Conservation (phyloP, 2,329 filamentous ascomycete species). For the Exophiala bonariae region DNA sequence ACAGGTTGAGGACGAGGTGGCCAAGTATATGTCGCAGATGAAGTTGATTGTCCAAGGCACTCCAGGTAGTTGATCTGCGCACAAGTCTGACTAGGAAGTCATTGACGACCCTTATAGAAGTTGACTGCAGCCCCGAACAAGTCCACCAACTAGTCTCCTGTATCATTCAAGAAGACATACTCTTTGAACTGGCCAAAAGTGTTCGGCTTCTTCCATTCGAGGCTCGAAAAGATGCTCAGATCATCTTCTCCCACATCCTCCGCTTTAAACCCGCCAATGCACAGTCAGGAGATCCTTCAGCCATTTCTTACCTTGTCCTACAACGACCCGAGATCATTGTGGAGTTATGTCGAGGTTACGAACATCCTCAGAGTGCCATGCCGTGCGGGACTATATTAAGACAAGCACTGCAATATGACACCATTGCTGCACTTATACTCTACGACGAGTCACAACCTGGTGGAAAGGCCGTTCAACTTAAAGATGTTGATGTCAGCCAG, state of each 20-base stretch:
- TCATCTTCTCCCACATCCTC: slow-evolving; percentile 93
- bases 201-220: slow-evolving; percentile 90
- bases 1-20: slow-evolving; percentile 34
- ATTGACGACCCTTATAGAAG: slow-evolving; percentile 58
- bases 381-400: slow-evolving; percentile 86
- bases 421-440: slow-evolving; percentile 84
- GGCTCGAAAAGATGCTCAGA: slow-evolving; percentile 90
- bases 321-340: slow-evolving; percentile 84
- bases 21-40: slow-evolving; percentile 84
- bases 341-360: slow-evolving; percentile 85
- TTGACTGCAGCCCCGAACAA: slow-evolving; percentile 82
- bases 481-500: slow-evolving; percentile 72
- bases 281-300: slow-evolving; percentile 69
- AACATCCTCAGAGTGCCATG: slow-evolving; percentile 86
- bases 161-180: slow-evolving; percentile 84
- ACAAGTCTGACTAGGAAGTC: slow-evolving; percentile 15
- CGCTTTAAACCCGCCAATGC: slow-evolving; percentile 75
- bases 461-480: slow-evolving; percentile 73
- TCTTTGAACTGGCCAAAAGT: slow-evolving; percentile 78
- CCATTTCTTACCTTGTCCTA: slow-evolving; percentile 84
- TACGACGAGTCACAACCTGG: slow-evolving; percentile 83
- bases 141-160: slow-evolving; percentile 82
- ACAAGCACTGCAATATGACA: slow-evolving; percentile 88
- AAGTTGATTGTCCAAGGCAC: slow-evolving; percentile 92
- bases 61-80: slow-evolving; percentile 61